These are phyloP conservation scores for Penicillium sp. DNA, from an alignment of 2,329 filamentous ascomycete species.

Conservation along the genomic window DNA sequence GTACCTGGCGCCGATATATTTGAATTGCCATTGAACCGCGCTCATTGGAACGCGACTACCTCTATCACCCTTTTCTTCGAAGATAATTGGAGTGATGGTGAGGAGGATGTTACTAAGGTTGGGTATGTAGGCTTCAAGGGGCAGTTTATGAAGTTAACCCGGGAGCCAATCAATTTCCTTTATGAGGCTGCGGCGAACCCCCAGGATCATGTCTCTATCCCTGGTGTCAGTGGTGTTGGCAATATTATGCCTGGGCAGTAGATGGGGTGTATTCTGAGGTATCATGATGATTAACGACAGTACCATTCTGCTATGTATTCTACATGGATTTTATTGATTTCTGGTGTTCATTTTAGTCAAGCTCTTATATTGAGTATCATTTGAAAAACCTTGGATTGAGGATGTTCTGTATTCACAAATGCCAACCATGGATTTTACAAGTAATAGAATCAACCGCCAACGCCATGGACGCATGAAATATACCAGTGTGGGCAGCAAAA, in stretches of 20 bases:
- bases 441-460: neutral
- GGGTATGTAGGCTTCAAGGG: constrained; percentile 90
- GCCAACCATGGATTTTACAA: neutral
- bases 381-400: neutral
- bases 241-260: constrained; percentile 45
- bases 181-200: constrained; percentile 96
- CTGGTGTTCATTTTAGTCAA: neutral
- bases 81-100: constrained; percentile 80
- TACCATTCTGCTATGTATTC: constrained; percentile 1
- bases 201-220: constrained; percentile 65
- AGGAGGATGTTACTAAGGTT: constrained; percentile 75
- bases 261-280: neutral
- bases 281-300: constrained; percentile 5
- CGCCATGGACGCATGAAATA: constrained; percentile 6
- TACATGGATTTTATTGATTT: neutral
- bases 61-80: constrained; percentile 82
- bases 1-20: constrained; percentile 63
- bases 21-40: constrained; percentile 83
- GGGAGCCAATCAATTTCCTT: constrained; percentile 78
- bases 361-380: neutral
- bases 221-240: constrained; percentile 42
- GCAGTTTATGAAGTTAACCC: constrained; percentile 83
- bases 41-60: constrained; percentile 81
- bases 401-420: neutral
- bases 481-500: neutral